These are phyloP conservation scores for Leptographium wingfieldii DNA, from an alignment of 2,329 filamentous ascomycete genomes.

Conservation along the genomic window DNA sequence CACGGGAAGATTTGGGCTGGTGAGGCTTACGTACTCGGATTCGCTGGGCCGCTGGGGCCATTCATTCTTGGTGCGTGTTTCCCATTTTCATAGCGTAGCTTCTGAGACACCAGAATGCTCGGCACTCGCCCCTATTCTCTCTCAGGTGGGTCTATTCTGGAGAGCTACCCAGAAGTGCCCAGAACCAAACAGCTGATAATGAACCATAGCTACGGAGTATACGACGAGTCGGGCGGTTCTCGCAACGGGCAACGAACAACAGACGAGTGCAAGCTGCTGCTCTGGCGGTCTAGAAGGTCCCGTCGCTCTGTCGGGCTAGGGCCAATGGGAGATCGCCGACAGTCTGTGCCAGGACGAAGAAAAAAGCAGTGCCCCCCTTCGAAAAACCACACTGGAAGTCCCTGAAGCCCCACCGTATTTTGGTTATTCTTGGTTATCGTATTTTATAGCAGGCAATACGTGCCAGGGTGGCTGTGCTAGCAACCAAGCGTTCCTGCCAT, in stretches of 20 bases:
- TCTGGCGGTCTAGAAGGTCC: background rate
- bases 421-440: no score
- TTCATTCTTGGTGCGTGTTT: background rate
- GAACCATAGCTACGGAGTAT: background rate
- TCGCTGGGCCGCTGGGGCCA: background rate
- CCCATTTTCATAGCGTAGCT: background rate
- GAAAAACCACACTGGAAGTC: background rate
- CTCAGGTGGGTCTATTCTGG: background rate
- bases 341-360: background rate
- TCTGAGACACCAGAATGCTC: background rate
- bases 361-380: background rate
- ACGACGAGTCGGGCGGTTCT: background rate
- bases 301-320: no score
- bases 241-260: background rate
- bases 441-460: background rate
- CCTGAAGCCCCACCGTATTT: background rate
- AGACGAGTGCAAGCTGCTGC: background rate
- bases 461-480: slow-evolving; percentile 11
- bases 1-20: no score
- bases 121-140: background rate
- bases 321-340: no score
- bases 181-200: background rate
- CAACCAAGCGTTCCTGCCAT: background rate
- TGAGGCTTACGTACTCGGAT: background rate
- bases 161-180: background rate